Conservation (phyloP, 768 basidiomycete genomes). For the Kwoniella botswanensis region DNA sequence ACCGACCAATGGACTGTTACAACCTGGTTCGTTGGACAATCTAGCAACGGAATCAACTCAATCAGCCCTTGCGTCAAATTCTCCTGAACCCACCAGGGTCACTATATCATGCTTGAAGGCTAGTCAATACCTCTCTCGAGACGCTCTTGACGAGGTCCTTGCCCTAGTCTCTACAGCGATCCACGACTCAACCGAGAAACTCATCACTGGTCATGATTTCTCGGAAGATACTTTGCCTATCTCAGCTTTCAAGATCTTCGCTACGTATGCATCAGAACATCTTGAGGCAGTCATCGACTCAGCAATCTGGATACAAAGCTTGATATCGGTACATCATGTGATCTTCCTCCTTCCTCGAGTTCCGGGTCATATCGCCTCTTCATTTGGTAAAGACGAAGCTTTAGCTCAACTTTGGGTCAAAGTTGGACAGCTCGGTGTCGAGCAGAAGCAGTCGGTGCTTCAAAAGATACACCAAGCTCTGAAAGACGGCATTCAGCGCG, state of each 20-base stretch:
- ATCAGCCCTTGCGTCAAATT: conserved; percentile 32
- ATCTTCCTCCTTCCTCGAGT: conserved; percentile 35
- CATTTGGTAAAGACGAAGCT: conserved; percentile 15
- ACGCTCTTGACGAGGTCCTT: conserved; percentile 45
- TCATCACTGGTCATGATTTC: conserved; percentile 25
- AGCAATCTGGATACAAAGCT: conserved; percentile 37
- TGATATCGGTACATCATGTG: conserved; percentile 47
- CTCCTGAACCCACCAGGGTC: conserved; percentile 12
- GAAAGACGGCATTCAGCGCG: conserved; percentile 18
- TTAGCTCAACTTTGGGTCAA: conserved; percentile 14
- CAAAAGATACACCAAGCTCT: conserved; percentile 12
- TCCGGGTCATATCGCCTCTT: conserved; percentile 17
- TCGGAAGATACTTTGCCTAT: conserved; percentile 7
- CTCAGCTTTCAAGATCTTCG: conserved; percentile 41
- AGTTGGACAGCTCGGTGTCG: conserved; percentile 6
- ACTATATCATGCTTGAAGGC: conserved; percentile 16
- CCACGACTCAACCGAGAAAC: conserved; percentile 35
- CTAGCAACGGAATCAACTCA: conserved; percentile 48
- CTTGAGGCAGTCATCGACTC: conserved; percentile 26
- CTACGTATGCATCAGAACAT: conserved; percentile 35
- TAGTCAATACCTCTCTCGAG: conserved; percentile 29
- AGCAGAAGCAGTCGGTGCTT: conserved; percentile 18
- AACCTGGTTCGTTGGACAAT: conserved; percentile 34
- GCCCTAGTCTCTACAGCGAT: conserved; percentile 45
- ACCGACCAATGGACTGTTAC: conserved; percentile 9